These are phyloP conservation scores for Lactarius indigo DNA, from an alignment of 768 basidiomycete species.

Conservation along the genomic window DNA sequence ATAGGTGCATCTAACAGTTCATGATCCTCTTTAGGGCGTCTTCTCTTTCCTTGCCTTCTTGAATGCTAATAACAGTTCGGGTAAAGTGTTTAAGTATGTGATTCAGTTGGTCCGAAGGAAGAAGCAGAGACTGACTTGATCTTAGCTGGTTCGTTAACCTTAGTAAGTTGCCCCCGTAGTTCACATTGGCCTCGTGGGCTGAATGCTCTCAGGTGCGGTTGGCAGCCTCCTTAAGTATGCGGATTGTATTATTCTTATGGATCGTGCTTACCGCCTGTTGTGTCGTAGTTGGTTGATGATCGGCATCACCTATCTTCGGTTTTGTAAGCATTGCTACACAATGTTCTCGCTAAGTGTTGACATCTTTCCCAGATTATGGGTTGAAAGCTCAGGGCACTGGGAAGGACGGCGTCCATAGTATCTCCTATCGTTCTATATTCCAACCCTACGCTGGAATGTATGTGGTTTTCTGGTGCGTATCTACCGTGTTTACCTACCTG, in stretches of 20 bases:
- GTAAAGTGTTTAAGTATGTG: constrained; percentile 23
- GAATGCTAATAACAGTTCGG: constrained; percentile 14
- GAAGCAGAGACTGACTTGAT: background rate
- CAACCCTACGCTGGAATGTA: constrained; percentile 26
- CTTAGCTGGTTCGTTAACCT: constrained; percentile 23
- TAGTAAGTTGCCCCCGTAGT: constrained; percentile 8
- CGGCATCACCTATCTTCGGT: constrained; percentile 25
- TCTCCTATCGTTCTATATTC: constrained; percentile 23
- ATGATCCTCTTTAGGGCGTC: constrained; percentile 5
- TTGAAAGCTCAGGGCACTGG: constrained; percentile 13
- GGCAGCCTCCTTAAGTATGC: constrained; percentile 25
- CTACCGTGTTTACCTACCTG: background rate
- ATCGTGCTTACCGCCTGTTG: background rate
- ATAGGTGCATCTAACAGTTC: background rate
- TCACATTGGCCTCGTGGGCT: background rate
- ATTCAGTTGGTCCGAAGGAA: background rate
- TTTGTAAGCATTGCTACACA: constrained; percentile 12
- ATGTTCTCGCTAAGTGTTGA: background rate
- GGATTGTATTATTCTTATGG: background rate
- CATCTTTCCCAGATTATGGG: constrained; percentile 23
- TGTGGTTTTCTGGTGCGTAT: constrained; percentile 22
- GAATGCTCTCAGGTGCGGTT: constrained; percentile 17
- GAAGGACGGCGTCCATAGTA: background rate
- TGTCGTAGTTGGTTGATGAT: constrained; percentile 24
- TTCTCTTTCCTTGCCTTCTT: constrained; percentile 24